Base-by-base conservation (phyloP, 2,329 filamentous ascomycete species). In the Balansia obtecta region DNA sequence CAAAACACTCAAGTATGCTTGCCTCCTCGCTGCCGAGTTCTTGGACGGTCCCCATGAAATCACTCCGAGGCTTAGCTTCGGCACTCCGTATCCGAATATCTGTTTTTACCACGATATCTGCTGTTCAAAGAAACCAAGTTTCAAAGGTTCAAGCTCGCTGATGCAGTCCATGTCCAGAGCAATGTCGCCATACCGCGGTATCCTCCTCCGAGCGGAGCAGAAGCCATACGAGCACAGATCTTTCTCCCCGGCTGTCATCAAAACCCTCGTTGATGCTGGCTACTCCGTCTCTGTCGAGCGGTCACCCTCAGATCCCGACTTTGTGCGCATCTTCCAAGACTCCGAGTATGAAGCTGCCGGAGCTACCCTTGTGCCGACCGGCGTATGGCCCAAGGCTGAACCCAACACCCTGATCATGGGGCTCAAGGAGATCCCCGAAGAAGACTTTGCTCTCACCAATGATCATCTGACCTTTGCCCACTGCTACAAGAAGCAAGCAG, bases 371-470 rank as follows among this genome's bases (percentile, higher is more conserved):
- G 79, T 88, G 13, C 74, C 77, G 13, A 76, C 80, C 55, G 80
- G 83, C 41, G 78, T 74, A 46, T 90, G 85, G 85, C 72, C 73
- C 49, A 72, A 84, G 52, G 84, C 80, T 1, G 81, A 84, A 39
- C 68, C 72, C 56, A 81, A 86, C 54, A 75, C 85, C 62, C 79
- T 88, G 60, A 82, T 90, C 53, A 68, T 89, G 52, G 86, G 86
- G 40, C 74, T 90, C 53, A 90, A 90, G 75, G 86, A 89, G 69
- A 75, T 90, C 11, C 76, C 89, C 49, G 79, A 84, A 70, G 85
- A 91, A 63, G 80, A 79, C 20, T 80, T 85, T 33, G 50, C 61
- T 18, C 56, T 62, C 1, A 56, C 53, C 48, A 62, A 63, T 48
- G 59, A 60, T 43, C 60, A 62, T 9, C 12, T 50, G 11, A 50